phyloP scores from a whole-genome alignment of 73 alveolate species.

The Paramecium caudatum region DNA sequence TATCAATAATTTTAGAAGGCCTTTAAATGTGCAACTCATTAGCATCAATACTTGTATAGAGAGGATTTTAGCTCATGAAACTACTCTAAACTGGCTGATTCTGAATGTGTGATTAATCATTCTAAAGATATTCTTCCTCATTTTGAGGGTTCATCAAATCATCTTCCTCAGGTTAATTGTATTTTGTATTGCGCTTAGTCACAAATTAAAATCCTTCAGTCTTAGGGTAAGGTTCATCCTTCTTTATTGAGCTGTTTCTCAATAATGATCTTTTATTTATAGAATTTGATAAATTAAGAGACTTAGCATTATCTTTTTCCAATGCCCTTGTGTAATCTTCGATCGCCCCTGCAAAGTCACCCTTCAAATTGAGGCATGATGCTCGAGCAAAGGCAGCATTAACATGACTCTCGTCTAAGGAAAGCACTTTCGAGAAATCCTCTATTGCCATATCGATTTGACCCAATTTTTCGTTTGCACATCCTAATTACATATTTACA shows the following conservation, averaged over 20 bases:
- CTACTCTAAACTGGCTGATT: neutral
- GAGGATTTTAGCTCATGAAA: constrained; percentile 38
- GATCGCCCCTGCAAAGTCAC: constrained; percentile 94
- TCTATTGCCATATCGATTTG: constrained; percentile 90
- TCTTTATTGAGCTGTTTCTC: constrained; percentile 11
- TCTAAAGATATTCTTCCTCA: constrained; percentile 43
- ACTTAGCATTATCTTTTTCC: constrained; percentile 88
- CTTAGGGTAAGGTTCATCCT: neutral
- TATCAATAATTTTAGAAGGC: neutral
- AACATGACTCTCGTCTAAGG: constrained; percentile 93
- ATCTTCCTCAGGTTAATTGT: constrained; percentile 47
- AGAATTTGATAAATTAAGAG: constrained; percentile 45
- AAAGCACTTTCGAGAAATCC: constrained; percentile 92
- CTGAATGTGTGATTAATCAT: constrained; percentile 30
- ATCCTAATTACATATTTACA: constrained; percentile 70
- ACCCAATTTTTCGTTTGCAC: constrained; percentile 89
- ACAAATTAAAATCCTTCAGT: neutral
- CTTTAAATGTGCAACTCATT: constrained; percentile 15
- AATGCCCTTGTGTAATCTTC: constrained; percentile 98
- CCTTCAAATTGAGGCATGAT: constrained; percentile 97
- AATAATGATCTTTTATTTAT: constrained; percentile 46
- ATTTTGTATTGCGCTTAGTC: neutral
- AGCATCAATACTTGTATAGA: constrained; percentile 38
- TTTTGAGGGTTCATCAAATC: constrained; percentile 56
- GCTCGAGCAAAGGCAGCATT: constrained; percentile 97